Evolutionary conservation across 2,329 filamentous ascomycete genomes (phyloP).

Genomic region (Mycogone perniciosa): DNA sequence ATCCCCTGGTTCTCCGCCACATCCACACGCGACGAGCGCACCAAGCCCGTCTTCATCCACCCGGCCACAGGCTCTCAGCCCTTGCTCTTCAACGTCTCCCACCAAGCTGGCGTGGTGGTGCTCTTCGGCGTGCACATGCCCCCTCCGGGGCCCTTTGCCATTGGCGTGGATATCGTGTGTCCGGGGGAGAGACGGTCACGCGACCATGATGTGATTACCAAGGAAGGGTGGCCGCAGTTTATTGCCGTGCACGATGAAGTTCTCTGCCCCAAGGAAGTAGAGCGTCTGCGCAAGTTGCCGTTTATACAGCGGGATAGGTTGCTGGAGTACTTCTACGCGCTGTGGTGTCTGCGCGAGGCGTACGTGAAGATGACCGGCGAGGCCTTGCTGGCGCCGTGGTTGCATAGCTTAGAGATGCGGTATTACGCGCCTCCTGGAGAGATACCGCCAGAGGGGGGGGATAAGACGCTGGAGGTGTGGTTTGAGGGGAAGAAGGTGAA

Average conservation of each 20-base stretch:
- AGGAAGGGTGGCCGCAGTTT: slow-evolving; percentile 58
- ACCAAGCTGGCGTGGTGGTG: slow-evolving; percentile 70
- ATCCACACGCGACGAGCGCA: slow-evolving; percentile 49
- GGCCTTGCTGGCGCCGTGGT: slow-evolving; percentile 67
- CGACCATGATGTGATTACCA: slow-evolving; percentile 50
- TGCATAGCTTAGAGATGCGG: slow-evolving; percentile 62
- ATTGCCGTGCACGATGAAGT: slow-evolving; percentile 68
- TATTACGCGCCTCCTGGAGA: slow-evolving; percentile 51
- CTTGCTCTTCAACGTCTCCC: slow-evolving; percentile 67
- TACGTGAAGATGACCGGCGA: slow-evolving; percentile 81
- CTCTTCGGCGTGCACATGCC: slow-evolving; percentile 48
- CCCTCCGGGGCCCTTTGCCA: slow-evolving; percentile 32
- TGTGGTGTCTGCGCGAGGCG: slow-evolving; percentile 74
- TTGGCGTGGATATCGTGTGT: slow-evolving; percentile 73
- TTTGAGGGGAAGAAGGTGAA: slow-evolving; percentile 25
- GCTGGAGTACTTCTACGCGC: slow-evolving; percentile 65
- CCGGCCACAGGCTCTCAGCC: slow-evolving; percentile 42
- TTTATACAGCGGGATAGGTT: slow-evolving; percentile 42
- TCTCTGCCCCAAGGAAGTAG: slow-evolving; percentile 56
- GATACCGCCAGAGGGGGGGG: slow-evolving; percentile 10
- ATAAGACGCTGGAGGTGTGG: slow-evolving; percentile 23
- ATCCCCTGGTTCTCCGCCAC: slow-evolving; percentile 55
- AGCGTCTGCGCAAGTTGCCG: slow-evolving; percentile 49
- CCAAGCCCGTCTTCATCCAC: slow-evolving; percentile 49
- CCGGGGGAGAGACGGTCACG: slow-evolving; percentile 61